Conservation (phyloP, 495 filamentous ascomycete species). For the Aspergillus sparsus region DNA sequence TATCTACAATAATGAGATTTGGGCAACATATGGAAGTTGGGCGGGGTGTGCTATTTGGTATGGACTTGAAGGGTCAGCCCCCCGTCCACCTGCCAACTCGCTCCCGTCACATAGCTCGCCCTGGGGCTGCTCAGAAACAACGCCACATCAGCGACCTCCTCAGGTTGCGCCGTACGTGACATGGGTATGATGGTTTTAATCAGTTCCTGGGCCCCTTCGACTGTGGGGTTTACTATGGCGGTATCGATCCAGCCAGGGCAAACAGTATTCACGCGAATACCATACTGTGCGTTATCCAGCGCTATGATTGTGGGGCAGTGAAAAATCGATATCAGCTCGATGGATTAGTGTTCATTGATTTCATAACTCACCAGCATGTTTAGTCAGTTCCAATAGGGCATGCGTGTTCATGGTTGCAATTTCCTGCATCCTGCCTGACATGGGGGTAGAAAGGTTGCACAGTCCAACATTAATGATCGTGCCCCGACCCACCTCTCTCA, state of each 20-base stretch:
- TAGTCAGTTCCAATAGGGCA: background rate
- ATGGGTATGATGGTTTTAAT: constrained; percentile 5
- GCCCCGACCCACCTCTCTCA: constrained; percentile 5
- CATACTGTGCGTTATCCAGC: constrained; percentile 7
- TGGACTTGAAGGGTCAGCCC: constrained; percentile 3
- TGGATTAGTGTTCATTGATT: background rate
- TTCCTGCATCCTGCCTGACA: background rate
- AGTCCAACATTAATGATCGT: constrained; percentile 8
- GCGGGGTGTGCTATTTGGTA: background rate
- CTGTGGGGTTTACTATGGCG: background rate
- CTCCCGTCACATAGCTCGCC: constrained; percentile 18
- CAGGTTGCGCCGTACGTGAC: constrained; percentile 6
- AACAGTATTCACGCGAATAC: constrained; percentile 8
- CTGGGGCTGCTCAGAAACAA: constrained; percentile 15
- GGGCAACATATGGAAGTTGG: no score
- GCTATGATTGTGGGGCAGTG: background rate
- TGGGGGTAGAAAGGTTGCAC: background rate
- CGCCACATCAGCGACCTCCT: constrained; percentile 15
- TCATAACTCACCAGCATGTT: constrained; percentile 8
- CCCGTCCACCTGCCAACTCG: constrained; percentile 14
- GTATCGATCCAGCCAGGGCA: constrained; percentile 2
- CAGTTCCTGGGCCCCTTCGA: background rate
- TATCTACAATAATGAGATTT: no score
- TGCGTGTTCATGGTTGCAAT: background rate
- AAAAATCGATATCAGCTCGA: constrained; percentile 7